phyloP scores from a whole-genome alignment of 805 yeast genomes.

The Ogataea degrootiae region DNA sequence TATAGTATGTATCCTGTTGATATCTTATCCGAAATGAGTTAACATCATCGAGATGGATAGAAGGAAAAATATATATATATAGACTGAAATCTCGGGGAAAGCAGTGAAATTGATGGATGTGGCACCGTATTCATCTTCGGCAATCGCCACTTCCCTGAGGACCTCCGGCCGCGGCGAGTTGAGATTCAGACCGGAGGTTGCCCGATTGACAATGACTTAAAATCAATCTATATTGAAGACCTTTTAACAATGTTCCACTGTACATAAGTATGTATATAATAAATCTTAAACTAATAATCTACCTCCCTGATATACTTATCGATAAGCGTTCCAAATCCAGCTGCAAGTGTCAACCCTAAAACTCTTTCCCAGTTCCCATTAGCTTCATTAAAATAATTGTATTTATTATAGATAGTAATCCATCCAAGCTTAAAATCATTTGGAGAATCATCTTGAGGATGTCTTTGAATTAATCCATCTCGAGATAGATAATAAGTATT shows the following conservation, averaged over 20 bases:
- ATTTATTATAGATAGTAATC: constrained; percentile 56
- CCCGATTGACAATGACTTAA: too few relatives aligned
- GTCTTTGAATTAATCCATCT: constrained; percentile 49
- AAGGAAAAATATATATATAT: too few relatives aligned
- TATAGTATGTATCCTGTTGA: too few relatives aligned
- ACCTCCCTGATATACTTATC: constrained; percentile 20
- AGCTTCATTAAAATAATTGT: constrained; percentile 21
- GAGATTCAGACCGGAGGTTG: too few relatives aligned
- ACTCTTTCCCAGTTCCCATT: constrained; percentile 51
- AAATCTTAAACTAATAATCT: neutral
- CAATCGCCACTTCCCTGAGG: too few relatives aligned
- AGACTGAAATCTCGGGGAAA: too few relatives aligned
- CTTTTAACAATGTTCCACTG: neutral
- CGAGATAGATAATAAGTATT: constrained; percentile 38
- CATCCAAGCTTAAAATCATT: constrained; percentile 59
- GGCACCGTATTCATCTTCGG: too few relatives aligned
- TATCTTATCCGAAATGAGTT: too few relatives aligned
- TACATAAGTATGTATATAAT: neutral
- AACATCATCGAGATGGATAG: too few relatives aligned
- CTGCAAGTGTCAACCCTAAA: constrained; percentile 49
- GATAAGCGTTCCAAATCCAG: constrained; percentile 36
- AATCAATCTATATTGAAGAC: neutral
- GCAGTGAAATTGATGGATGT: too few relatives aligned
- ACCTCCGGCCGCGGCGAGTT: too few relatives aligned
- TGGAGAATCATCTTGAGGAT: constrained; percentile 58